Percentiles rank a stretch among this genome's conserved stretches.
Conservation (phyloP, 108 stramenopile genomes). For the Cyclotella atomus region DNA sequence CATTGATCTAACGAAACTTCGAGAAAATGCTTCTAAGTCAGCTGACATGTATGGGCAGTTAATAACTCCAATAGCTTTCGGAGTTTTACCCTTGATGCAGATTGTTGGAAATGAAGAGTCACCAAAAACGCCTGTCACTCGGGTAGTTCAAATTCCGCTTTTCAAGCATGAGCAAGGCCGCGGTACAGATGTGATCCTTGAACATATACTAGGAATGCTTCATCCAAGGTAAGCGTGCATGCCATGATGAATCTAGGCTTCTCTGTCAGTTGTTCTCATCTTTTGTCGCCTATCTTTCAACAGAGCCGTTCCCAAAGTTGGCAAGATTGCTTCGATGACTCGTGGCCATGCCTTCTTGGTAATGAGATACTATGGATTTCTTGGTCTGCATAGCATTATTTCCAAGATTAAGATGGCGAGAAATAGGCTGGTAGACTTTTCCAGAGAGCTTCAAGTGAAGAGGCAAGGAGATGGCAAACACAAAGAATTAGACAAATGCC, state of each 20-base stretch:
- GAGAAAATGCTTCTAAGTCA: slow-evolving; percentile 67
- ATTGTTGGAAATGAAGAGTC: slow-evolving; percentile 84
- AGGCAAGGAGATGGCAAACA: slow-evolving; percentile 19
- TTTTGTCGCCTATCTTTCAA: too few relatives aligned
- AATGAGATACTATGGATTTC: slow-evolving; percentile 89
- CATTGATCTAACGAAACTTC: slow-evolving; percentile 61
- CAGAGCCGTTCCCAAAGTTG: slow-evolving; percentile 54
- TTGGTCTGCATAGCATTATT: slow-evolving; percentile 82
- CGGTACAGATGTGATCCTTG: slow-evolving; percentile 77
- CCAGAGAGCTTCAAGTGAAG: slow-evolving; percentile 75
- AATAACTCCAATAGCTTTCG: slow-evolving; percentile 87
- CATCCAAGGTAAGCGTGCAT: slow-evolving; percentile 71
- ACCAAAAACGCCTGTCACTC: slow-evolving; percentile 67
- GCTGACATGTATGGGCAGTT: slow-evolving; percentile 63
- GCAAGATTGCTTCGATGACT: slow-evolving; percentile 75
- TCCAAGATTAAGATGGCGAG: slow-evolving; percentile 72
- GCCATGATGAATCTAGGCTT: neutral
- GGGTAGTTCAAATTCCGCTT: slow-evolving; percentile 86
- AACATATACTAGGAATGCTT: slow-evolving; percentile 88
- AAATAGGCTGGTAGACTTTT: slow-evolving; percentile 85
- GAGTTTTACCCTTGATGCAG: slow-evolving; percentile 83
- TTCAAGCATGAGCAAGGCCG: slow-evolving; percentile 75
- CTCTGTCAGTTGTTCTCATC: too few relatives aligned
- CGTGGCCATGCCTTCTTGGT: slow-evolving; percentile 86
- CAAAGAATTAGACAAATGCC: slow-evolving; percentile 23